These are phyloP conservation scores for Cyclotella choctawhatcheeana DNA, from an alignment of 108 stramenopile species.

Conservation along the genomic window DNA sequence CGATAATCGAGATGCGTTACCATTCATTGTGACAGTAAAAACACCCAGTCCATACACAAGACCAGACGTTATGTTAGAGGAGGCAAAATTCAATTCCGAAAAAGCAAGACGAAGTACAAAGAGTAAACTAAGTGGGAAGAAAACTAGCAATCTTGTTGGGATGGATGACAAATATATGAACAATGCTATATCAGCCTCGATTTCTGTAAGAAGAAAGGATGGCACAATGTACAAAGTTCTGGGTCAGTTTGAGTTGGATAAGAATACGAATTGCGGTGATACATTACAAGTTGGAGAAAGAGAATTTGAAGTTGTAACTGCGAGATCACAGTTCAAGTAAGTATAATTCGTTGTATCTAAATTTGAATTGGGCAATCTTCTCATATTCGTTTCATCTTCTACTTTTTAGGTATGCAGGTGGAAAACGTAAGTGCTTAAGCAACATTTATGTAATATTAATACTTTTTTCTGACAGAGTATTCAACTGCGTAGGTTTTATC, in stretches of 20 bases:
- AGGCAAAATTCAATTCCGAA: conserved; percentile 55
- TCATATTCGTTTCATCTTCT: background rate
- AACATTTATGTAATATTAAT: background rate
- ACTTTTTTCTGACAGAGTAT: background rate
- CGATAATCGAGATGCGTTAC: conserved; percentile 83
- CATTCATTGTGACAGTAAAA: conserved; percentile 63
- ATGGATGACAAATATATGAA: conserved; percentile 32
- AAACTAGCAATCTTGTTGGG: conserved; percentile 36
- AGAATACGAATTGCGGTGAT: conserved; percentile 81
- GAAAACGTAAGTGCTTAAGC: conserved; percentile 33
- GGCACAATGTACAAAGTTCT: conserved; percentile 55
- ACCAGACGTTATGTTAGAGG: conserved; percentile 44
- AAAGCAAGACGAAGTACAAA: conserved; percentile 21
- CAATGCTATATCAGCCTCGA: conserved; percentile 53
- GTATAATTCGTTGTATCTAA: conserved; percentile 71
- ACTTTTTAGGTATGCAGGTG: conserved; percentile 72
- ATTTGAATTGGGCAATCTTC: background rate
- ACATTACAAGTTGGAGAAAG: conserved; percentile 61
- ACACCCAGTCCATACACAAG: conserved; percentile 86
- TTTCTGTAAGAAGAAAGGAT: conserved; percentile 25
- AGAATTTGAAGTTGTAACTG: conserved; percentile 65
- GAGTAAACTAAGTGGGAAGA: conserved; percentile 21
- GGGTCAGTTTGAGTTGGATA: conserved; percentile 78
- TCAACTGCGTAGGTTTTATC: conserved; percentile 42
- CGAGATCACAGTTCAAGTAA: conserved; percentile 63